These are phyloP conservation scores for Canna indica DNA, from an alignment of 176 grass and related monocot genomes.

Conservation along the genomic window DNA sequence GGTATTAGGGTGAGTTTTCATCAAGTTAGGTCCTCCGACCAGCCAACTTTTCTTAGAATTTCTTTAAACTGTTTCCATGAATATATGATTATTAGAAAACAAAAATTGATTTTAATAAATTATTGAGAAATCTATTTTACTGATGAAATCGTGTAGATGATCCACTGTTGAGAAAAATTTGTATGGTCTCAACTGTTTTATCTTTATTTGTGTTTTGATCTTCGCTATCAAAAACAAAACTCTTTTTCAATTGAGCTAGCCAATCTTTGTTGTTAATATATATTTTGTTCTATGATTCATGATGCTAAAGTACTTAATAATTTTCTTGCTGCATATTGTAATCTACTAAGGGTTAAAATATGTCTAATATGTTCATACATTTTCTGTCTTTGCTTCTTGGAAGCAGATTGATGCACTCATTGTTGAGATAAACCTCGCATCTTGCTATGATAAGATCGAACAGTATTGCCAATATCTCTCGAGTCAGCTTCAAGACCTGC, in stretches of 20 bases:
- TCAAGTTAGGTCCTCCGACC: background rate
- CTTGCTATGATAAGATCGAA: constrained; percentile 80
- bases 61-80: background rate
- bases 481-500: constrained; percentile 57
- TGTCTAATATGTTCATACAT: background rate
- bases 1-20: background rate
- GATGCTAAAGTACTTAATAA: background rate
- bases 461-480: constrained; percentile 53
- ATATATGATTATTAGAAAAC: background rate
- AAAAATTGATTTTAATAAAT: background rate
- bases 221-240: too few relatives aligned
- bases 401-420: constrained; percentile 71
- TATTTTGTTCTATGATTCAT: background rate
- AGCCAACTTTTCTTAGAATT: background rate
- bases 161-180: background rate
- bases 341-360: background rate
- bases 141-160: background rate
- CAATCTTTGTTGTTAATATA: background rate
- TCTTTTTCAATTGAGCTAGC: too few relatives aligned
- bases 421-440: constrained; percentile 68
- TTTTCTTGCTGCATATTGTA: background rate
- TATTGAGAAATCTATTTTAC: background rate
- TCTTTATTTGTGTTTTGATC: too few relatives aligned
- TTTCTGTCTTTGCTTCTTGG: background rate
- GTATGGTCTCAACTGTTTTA: background rate